phyloP scores from a whole-genome alignment of 164 flowering plant species.

The Chloranthus sessilifolius region DNA sequence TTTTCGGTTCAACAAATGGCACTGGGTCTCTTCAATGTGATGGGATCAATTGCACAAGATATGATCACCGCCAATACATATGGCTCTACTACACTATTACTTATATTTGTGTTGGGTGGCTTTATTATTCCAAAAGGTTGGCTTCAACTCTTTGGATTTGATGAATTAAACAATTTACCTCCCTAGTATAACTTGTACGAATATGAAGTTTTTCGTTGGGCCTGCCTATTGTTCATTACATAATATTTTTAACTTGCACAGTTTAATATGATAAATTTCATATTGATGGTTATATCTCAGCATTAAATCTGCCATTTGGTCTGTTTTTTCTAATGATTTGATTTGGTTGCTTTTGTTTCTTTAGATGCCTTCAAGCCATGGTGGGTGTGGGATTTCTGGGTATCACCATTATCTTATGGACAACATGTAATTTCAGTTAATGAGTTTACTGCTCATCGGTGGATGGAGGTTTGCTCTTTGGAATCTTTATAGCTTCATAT shows the following conservation, averaged over 20 bases:
- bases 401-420: conserved; percentile 85
- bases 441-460: conserved; percentile 76
- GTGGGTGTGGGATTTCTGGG: conserved; percentile 88
- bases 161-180: not conserved
- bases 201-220: no score
- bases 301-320: no score
- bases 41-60: conserved; percentile 69
- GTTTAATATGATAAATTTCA: no score
- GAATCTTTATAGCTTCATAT: not conserved
- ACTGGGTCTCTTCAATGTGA: conserved; percentile 64
- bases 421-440: conserved; percentile 77
- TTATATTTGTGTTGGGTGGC: conserved; percentile 68
- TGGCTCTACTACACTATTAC: conserved; percentile 60
- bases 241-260: no score
- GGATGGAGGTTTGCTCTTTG: conserved; percentile 60
- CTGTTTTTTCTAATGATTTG: not conserved
- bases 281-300: no score
- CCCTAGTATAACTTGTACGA: no score
- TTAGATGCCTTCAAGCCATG: conserved; percentile 64
- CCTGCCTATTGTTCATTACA: no score
- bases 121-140: conserved; percentile 82
- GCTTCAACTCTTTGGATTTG: not conserved
- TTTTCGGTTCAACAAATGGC: conserved; percentile 88
- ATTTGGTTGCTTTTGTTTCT: no score
- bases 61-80: conserved; percentile 70